A percentile compares a stretch with the other conserved stretches of the same genome.
phyloP scores from a whole-genome alignment of 1,139 yeast genomes.

The Meyerozyma athensensis region DNA sequence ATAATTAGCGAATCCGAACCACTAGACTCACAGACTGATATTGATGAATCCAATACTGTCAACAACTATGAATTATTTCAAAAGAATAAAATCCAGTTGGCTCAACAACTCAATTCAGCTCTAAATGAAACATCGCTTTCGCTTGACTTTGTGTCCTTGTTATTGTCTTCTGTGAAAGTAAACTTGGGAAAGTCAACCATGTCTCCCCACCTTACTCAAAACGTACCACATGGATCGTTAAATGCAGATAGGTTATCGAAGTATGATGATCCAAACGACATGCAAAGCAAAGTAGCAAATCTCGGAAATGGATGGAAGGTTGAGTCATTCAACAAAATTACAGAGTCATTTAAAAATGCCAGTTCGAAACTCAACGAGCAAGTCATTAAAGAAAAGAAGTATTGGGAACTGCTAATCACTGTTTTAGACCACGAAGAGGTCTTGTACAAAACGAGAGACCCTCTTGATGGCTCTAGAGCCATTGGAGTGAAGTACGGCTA shows the following conservation, averaged over 20 bases:
- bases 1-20: conserved; percentile 5
- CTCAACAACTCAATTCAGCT: conserved; percentile 58
- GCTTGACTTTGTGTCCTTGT: conserved; percentile 77
- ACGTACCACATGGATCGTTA: conserved; percentile 75
- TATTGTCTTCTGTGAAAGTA: conserved; percentile 79
- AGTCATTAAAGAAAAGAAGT: conserved; percentile 57
- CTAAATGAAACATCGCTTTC: conserved; percentile 86
- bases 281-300: conserved; percentile 24
- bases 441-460: conserved; percentile 63
- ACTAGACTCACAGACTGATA: conserved; percentile 8
- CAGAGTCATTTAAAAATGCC: conserved; percentile 48
- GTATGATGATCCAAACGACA: conserved; percentile 17
- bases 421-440: conserved; percentile 61
- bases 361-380: conserved; percentile 50
- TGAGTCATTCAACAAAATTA: conserved; percentile 58
- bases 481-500: conserved; percentile 86
- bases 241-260: conserved; percentile 55
- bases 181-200: conserved; percentile 82
- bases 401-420: conserved; percentile 63
- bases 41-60: conserved; percentile 11
- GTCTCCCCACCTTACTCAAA: conserved; percentile 79
- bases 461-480: conserved; percentile 37
- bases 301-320: conserved; percentile 86
- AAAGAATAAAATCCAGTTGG: conserved; percentile 51
- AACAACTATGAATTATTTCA: conserved; percentile 41